Percentiles rank a stretch among this genome's conserved stretches.
phyloP scores from a whole-genome alignment of 2,329 filamentous ascomycete genomes.

The Fusarium longipes region DNA sequence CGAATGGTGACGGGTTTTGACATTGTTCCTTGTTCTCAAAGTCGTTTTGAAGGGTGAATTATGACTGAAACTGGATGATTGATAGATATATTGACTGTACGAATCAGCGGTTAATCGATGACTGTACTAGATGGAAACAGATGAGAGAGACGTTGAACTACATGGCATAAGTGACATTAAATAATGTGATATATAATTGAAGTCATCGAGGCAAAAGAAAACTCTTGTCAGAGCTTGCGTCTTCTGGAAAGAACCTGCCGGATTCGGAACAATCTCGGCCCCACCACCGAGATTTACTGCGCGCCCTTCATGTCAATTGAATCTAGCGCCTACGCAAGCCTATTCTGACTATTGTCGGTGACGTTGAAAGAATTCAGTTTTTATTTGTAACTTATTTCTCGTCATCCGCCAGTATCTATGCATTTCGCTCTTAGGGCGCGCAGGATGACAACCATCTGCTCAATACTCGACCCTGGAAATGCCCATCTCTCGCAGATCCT shows the following conservation, averaged over 20 bases:
- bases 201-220: background rate
- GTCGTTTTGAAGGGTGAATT: background rate
- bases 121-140: background rate
- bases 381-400: no score
- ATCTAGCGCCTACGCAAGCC: background rate
- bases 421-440: constrained; percentile 35
- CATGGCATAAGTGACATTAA: background rate
- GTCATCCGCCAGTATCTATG: constrained; percentile 26
- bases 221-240: background rate
- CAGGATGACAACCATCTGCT: constrained; percentile 40
- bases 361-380: no score
- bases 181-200: background rate
- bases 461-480: constrained; percentile 36
- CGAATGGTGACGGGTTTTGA: constrained; percentile 9
- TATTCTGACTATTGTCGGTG: no score
- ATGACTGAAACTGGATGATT: background rate
- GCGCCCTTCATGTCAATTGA: constrained; percentile 29
- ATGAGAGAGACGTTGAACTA: no score
- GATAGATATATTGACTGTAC: background rate
- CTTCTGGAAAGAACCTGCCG: constrained; percentile 16
- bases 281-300: background rate
- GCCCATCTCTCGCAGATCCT: constrained; percentile 38
- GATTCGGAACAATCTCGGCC: background rate
- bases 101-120: no score
- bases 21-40: background rate